Base-by-base conservation (phyloP, 192 early-diverging fungal genomes). In the Rhizophagus clarus region DNA sequence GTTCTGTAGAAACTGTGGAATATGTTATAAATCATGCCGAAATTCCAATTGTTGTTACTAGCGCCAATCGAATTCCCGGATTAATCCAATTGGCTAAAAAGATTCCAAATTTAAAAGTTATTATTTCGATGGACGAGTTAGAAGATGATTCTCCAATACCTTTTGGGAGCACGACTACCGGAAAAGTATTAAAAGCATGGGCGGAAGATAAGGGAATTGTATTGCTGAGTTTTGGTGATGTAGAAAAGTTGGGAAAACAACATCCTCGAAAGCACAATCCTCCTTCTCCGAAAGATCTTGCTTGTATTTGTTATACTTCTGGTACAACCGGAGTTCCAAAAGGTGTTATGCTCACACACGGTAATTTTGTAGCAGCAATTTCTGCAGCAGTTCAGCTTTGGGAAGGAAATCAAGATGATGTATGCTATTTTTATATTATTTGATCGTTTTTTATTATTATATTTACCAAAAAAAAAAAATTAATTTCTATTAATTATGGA, bases 1-100 rank as follows among this genome's bases (percentile, higher is more conserved):
- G 20, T n/a, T 11, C 17, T 0, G 15, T 26, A 75, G 74, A 75
- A 40, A 32, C 74, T 62, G 74, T 97, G 76, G 90, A 94, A 87
- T 96, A 93, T 82, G 93, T 97, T 68, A 81, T 97, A 70, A 96
- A 94, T 83, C 94, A 97, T 75, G 88, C 95, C n/a, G 95, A 96
- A n/a, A 83, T 96, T 67, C 81, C 88, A 51, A 82, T 94, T 61
- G 80, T 96, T 61, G 89, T 95, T 42, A 88, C 82, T 34, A 34
- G 31, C 2, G 37, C 2, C n/a, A 73, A 62, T 76, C 26, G 63
- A 3, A 61, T 76, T 29, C 49, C 60, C 24, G 60, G 63, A 51
- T 34, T 63, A 26, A 61, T 77, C 69, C 63, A 26, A 20, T 29
- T 32, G 26, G 66, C 61, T 11, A 2, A 84, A 34, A 87, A 90